These are phyloP conservation scores for Geranium incanum DNA, from an alignment of 441 rosid genomes.

Conservation along the genomic window DNA sequence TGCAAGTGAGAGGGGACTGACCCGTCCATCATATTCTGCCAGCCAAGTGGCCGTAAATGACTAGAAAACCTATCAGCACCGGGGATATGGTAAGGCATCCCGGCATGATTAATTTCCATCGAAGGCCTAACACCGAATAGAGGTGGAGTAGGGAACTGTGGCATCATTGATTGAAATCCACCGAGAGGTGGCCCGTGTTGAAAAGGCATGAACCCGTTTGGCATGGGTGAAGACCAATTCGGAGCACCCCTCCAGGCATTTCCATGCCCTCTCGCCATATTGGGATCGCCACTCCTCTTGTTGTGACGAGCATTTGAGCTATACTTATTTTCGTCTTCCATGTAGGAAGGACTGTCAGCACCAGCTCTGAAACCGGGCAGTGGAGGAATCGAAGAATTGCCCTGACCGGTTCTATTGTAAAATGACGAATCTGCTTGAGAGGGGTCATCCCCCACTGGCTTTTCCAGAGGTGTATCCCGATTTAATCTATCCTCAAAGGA, in stretches of 20 bases:
- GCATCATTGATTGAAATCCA: constrained; percentile 67
- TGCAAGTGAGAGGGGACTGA: constrained; percentile 74
- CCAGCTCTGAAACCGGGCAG: constrained; percentile 58
- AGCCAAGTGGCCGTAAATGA: constrained; percentile 86
- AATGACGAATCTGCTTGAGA: constrained; percentile 53
- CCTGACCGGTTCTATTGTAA: constrained; percentile 48
- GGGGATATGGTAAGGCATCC: constrained; percentile 68
- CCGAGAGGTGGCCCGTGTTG: constrained; percentile 88
- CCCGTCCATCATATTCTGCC: constrained; percentile 87
- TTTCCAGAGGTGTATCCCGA: constrained; percentile 47
- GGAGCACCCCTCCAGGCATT: constrained; percentile 90
- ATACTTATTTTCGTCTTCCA: constrained; percentile 61
- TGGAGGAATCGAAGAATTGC: constrained; percentile 49
- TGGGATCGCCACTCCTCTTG: constrained; percentile 59
- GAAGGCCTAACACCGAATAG: constrained; percentile 78
- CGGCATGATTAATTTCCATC: constrained; percentile 71
- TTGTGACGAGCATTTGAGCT: constrained; percentile 48
- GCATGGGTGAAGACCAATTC: constrained; percentile 70
- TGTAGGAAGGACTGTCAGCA: constrained; percentile 54
- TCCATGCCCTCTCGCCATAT: constrained; percentile 69
- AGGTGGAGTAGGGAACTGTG: constrained; percentile 70
- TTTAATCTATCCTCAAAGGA: constrained; percentile 47
- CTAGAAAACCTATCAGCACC: constrained; percentile 77
- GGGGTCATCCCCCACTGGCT: constrained; percentile 49
- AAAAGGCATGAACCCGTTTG: constrained; percentile 85